Base-by-base conservation (phyloP, 208 protist genomes). In the Balamuthia mandrillaris region DNA sequence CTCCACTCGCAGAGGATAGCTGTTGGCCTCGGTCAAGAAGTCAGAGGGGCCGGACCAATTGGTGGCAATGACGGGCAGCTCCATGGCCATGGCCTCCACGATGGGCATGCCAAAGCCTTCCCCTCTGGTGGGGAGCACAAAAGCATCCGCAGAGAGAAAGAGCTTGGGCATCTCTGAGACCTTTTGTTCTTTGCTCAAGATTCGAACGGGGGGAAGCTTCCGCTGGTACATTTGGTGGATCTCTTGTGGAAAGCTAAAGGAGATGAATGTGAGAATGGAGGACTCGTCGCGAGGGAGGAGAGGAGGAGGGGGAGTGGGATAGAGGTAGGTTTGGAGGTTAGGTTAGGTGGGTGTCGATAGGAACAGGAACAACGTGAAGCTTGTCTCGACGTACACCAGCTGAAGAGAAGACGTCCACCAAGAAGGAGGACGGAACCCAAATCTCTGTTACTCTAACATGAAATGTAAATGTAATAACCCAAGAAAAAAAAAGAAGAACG, bases 41-140 rank as follows among this genome's bases (percentile, higher is more conserved):
- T 92, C 88, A 1, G 85, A 78, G 10, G 81, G 77, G 21, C 91
- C 91, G 0, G 74, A 86, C 84, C 84, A 93, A 54, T 90, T 89
- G n/a, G 91, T 91, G 33, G 86, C 88, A n/a, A 93, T 92, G 0
- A 63, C 58, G 3, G 91, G 91, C 45, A 93, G 68, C 5, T 42
- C 81, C 88, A 91, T 91, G 4, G 91, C 39, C 91, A 93, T 93
- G 18, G 91, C 92, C 68, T 95, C 90, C 29, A 89, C 75, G 66
- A 92, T 89, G 2, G 93, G 93, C 54, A 81, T 66, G 88, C 94
- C 92, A 87, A 81, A 96, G 42, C 94, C 93, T 72, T 96, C 96
- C n/a, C 92, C 95, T 27, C 92, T 89, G 14, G 87, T 92, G 3
- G 96, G 93, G 4, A 96, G 75, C 21, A 97, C 93, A 81, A 97